Evolutionary conservation across 192 early-diverging fungal species (phyloP), one percentile per base, ranked within the genome.

Genomic region (Coemansia sp.): DNA sequence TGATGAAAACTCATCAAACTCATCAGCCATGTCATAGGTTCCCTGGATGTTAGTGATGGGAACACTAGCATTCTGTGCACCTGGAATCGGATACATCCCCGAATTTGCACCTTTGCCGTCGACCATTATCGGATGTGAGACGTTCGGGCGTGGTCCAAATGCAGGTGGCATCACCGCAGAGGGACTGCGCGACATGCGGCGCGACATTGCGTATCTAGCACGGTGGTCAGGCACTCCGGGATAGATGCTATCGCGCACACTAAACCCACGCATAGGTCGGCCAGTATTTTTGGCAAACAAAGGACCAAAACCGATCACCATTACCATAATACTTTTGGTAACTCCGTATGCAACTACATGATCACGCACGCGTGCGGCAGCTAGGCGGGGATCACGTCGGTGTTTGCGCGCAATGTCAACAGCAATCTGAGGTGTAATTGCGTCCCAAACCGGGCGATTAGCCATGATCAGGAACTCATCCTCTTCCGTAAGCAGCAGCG

Each of bases 231-330:
- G 65, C 0, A 76, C 67, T 34, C 74, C 74, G 1, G 81, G 72
- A 49, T 78, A 69, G n/a, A 82, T 61, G 62, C 75, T 78, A 66
- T 82, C 81, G 51, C 76, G 74, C 58, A 77, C 76, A 54, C 73
- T 75, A 56, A 82, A 82, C 4, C 81, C 81, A 19, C 81, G 78
- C 70, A 76, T 70, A 5, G 73, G 78, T 21, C 74, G 78, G 5
- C 68, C 67, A 1, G 62, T 67, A 32, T 82, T 74, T 65, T 82
- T 82, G 38, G 85, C 75, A 70, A 92, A 92, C 68, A 96, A 71
- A 58, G 93, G 92, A 0, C 86, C 85, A 48, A 96, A 87, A 0
- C 90, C 92, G 64, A 96, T 87, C 7, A 94, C 83, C 93, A 96
- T 94, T 18, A 96, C 92, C 83, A 93, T 88, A 23, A 93, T 82